These are phyloP conservation scores for Mycena sanguinolenta DNA, from an alignment of 768 basidiomycete genomes.

Conservation along the genomic window DNA sequence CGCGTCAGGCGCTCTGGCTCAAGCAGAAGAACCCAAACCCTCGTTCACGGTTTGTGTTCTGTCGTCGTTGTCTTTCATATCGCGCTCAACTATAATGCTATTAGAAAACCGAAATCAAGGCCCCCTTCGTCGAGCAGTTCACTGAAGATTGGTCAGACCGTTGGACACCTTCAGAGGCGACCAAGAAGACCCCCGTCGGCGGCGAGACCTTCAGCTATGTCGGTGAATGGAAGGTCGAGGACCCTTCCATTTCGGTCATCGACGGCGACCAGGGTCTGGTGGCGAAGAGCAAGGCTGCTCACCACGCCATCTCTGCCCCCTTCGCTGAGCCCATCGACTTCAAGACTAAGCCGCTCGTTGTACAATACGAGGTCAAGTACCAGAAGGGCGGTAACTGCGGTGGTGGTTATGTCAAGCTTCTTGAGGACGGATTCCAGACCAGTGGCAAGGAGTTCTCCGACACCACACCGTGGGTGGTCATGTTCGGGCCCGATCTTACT, in stretches of 20 bases:
- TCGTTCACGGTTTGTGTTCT: conserved; percentile 71
- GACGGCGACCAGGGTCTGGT: conserved; percentile 93
- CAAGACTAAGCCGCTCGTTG: conserved; percentile 86
- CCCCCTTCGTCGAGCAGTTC: conserved; percentile 97
- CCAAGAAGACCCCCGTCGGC: conserved; percentile 96
- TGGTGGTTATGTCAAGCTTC: conserved; percentile 97
- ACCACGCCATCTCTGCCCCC: conserved; percentile 98
- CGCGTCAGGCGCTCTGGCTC: conserved; percentile 73
- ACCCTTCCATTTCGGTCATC: conserved; percentile 81
- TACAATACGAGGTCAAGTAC: conserved; percentile 99
- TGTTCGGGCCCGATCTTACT: conserved; percentile 98
- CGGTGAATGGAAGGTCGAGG: conserved; percentile 97
- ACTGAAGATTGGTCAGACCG: conserved; percentile 89
- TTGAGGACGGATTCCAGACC: conserved; percentile 94
- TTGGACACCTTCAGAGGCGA: conserved; percentile 97
- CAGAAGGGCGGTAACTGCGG: conserved; percentile 99
- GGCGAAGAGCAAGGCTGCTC: conserved; percentile 96
- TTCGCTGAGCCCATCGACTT: conserved; percentile 86
- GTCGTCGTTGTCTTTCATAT: conserved; percentile 26
- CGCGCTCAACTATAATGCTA: conserved; percentile 36
- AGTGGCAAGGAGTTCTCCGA: conserved; percentile 94
- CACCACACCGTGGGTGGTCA: conserved; percentile 94
- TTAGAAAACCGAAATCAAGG: conserved; percentile 84
- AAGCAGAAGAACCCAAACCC: conserved; percentile 73
- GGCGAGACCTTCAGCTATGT: conserved; percentile 98